Evolutionary conservation across 257 asterid species (phyloP).

Genomic region (Leonotis leonurus): DNA sequence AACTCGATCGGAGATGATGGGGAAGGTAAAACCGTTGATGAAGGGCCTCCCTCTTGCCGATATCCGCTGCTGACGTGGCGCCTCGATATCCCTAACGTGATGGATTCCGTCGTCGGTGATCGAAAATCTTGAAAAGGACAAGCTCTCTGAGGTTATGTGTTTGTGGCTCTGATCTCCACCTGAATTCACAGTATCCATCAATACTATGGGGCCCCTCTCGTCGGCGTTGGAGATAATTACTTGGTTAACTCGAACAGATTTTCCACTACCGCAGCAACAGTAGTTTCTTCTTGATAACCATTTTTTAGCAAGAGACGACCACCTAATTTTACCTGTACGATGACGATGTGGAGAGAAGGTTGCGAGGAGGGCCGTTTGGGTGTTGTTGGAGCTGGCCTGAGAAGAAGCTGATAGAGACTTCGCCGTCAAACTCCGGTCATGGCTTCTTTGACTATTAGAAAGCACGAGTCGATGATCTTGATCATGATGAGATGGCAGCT

Average conservation of each 20-base stretch:
- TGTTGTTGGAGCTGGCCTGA: slow-evolving; percentile 57
- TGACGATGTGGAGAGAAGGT: slow-evolving; percentile 3
- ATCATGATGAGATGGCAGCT: slow-evolving; percentile 5
- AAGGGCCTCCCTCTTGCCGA: slow-evolving; percentile 31
- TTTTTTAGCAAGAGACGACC: slow-evolving; percentile 19
- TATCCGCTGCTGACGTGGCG: slow-evolving; percentile 27
- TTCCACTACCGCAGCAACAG: slow-evolving; percentile 46
- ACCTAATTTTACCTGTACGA: slow-evolving; percentile 1
- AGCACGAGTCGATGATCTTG: too few species aligned
- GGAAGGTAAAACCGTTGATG: slow-evolving; percentile 42
- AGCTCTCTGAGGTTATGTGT: background rate
- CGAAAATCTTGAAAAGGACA: background rate
- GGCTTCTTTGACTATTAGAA: too few species aligned
- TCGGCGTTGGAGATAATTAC: slow-evolving; percentile 9
- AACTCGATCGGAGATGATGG: slow-evolving; percentile 22
- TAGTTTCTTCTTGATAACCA: slow-evolving; percentile 38
- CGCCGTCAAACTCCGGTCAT: slow-evolving; percentile 25
- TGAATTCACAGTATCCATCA: background rate
- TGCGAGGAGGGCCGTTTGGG: slow-evolving; percentile 48
- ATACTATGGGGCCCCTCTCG: background rate
- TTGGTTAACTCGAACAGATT: slow-evolving; percentile 43
- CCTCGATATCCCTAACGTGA: background rate
- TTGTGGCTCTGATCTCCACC: background rate
- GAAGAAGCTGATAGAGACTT: slow-evolving; percentile 58
- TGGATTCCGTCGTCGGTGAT: background rate